Evolutionary conservation across 345 rosid species (phyloP).

Genomic region (Turritis glabra): DNA sequence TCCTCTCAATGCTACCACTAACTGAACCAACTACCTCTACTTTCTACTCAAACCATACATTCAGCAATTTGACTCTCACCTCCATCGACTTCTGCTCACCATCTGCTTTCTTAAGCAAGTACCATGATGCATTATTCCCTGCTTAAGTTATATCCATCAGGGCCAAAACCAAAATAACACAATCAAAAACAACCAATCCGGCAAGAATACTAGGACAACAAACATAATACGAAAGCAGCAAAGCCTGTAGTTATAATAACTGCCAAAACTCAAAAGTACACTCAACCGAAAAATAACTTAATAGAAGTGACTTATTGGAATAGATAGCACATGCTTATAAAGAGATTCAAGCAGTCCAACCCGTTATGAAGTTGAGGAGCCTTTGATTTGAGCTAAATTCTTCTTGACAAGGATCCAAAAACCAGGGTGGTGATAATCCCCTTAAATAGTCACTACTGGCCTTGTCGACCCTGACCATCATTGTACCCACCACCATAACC

Average conservation of each 20-base stretch:
- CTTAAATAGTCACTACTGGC: slow-evolving; percentile 50
- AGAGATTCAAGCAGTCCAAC: slow-evolving; percentile 77
- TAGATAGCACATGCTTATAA: slow-evolving; percentile 52
- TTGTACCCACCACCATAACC: slow-evolving; percentile 68
- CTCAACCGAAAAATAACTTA: slow-evolving; percentile 44
- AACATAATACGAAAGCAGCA: slow-evolving; percentile 18
- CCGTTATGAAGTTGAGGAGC: slow-evolving; percentile 49
- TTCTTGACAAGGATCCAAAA: slow-evolving; percentile 37
- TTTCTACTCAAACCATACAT: slow-evolving; percentile 54
- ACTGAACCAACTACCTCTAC: slow-evolving; percentile 62
- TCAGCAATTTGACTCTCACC: slow-evolving; percentile 42
- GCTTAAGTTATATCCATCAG: slow-evolving; percentile 8
- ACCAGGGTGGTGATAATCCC: slow-evolving; percentile 2
- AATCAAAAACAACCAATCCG: slow-evolving; percentile 9
- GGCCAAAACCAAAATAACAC: slow-evolving; percentile 13
- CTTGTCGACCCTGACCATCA: slow-evolving; percentile 65
- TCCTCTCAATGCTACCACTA: slow-evolving; percentile 38
- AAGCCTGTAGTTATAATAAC: slow-evolving; percentile 48
- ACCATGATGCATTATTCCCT: slow-evolving; percentile 11
- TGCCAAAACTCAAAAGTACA: slow-evolving; percentile 64
- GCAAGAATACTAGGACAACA: not conserved
- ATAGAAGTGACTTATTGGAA: slow-evolving; percentile 56
- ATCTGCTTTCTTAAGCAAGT: slow-evolving; percentile 12
- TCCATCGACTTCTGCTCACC: slow-evolving; percentile 42
- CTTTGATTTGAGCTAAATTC: slow-evolving; percentile 45